Conservation (phyloP, 23 red algal genomes). For the Gracilaria caudata region DNA sequence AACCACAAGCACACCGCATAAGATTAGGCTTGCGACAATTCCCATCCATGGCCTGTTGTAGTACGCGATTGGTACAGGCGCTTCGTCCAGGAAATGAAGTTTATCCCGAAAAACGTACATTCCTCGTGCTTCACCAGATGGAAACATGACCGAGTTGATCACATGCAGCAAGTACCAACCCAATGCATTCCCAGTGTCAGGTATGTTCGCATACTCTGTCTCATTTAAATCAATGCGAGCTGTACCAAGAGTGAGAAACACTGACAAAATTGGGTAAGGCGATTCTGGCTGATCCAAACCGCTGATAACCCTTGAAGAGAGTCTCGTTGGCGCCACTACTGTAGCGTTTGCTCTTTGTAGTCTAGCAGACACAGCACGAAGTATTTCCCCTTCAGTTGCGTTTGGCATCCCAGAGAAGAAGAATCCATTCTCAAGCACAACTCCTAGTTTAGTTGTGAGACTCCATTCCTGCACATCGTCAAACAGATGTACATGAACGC, state of each 20-base stretch:
- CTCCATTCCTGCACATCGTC: background rate
- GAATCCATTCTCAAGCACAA: background rate
- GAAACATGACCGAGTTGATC: background rate
- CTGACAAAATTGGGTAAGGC: too few relatives aligned
- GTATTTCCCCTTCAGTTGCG: background rate
- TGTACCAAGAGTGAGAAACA: too few relatives aligned
- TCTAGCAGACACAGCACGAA: background rate
- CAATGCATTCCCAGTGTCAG: too few relatives aligned
- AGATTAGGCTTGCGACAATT: background rate
- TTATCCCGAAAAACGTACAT: background rate
- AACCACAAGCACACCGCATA: background rate
- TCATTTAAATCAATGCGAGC: background rate
- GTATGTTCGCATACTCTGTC: too few relatives aligned
- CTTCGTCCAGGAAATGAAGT: background rate
- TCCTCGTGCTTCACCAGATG: constrained; percentile 1
- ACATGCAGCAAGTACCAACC: background rate
- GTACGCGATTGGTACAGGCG: background rate
- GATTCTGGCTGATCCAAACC: too few relatives aligned
- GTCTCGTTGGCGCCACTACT: too few relatives aligned
- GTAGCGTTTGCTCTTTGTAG: constrained; percentile 4
- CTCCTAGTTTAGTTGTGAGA: background rate
- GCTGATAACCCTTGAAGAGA: too few relatives aligned
- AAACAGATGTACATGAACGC: background rate
- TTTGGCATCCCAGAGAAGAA: background rate
- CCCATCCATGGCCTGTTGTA: constrained; percentile 26